phyloP scores from a whole-genome alignment of 2,329 filamentous ascomycete genomes.

The Talaromyces amestolkiae region DNA sequence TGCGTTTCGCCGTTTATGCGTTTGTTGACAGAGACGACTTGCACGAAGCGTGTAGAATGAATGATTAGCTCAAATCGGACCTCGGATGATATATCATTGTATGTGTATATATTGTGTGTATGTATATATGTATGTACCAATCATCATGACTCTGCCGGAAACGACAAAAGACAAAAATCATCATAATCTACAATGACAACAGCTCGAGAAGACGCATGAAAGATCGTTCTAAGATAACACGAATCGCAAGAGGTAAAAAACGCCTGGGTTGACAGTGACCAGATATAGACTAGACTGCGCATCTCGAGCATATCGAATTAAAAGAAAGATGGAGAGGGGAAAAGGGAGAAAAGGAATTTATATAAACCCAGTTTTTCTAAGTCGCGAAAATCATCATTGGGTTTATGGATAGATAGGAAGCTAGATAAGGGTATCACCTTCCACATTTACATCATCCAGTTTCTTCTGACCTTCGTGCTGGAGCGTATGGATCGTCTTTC shows the following conservation, averaged over 20 bases:
- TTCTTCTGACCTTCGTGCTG: constrained; percentile 52
- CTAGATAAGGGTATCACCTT: constrained; percentile 18
- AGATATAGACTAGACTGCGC: not conserved
- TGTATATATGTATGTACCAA: constrained; percentile 15
- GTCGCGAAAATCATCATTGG: not conserved
- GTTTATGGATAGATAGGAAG: constrained; percentile 2
- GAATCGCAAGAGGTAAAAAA: not conserved
- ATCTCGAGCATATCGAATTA: not conserved
- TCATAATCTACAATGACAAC: constrained; percentile 16
- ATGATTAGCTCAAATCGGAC: not conserved
- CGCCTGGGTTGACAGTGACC: not conserved
- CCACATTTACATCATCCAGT: constrained; percentile 22
- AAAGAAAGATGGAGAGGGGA: not conserved
- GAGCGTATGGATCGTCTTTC: constrained; percentile 52
- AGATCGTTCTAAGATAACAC: not conserved
- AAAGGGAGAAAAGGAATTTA: not conserved
- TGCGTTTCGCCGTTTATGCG: not conserved
- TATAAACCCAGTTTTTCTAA: not conserved
- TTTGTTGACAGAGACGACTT: not conserved
- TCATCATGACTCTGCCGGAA: constrained; percentile 9
- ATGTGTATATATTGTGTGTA: not conserved
- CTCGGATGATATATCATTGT: not conserved
- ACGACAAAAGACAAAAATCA: constrained; percentile 7
- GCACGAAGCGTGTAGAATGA: too few species aligned
- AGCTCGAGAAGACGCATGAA: not conserved